phyloP scores from a whole-genome alignment of 208 protist species.

The Porcisia deanei region DNA sequence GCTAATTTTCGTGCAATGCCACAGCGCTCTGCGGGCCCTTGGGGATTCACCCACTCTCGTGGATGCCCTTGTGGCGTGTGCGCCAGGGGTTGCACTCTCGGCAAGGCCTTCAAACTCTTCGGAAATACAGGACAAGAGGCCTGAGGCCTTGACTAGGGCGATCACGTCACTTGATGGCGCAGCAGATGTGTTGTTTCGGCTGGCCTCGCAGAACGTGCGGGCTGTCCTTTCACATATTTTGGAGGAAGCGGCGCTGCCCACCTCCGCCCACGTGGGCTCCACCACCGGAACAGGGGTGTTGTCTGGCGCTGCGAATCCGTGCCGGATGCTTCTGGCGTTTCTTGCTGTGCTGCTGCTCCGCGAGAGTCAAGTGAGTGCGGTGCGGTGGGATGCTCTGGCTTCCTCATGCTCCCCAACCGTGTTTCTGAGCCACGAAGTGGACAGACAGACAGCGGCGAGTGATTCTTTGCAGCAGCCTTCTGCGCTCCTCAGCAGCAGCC shows the following conservation, averaged over 20 bases:
- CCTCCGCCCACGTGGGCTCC: background rate
- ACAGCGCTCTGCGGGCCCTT: conserved; percentile 23
- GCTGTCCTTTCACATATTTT: background rate
- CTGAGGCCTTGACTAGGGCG: background rate
- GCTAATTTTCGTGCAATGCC: conserved; percentile 11
- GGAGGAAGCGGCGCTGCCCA: background rate
- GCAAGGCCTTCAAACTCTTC: background rate
- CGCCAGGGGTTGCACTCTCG: conserved; percentile 12
- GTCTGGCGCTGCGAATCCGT: background rate
- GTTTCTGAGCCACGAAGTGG: background rate
- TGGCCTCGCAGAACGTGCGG: conserved; percentile 1
- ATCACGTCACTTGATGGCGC: background rate
- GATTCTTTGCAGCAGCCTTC: background rate
- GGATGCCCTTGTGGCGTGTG: conserved; percentile 19
- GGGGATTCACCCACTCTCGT: conserved; percentile 18
- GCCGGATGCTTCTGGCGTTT: conserved; percentile 19
- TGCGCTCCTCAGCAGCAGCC: background rate
- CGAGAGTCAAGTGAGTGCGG: conserved; percentile 26
- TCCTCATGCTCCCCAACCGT: background rate
- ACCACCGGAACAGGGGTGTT: background rate
- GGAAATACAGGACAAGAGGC: background rate
- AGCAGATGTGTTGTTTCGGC: background rate
- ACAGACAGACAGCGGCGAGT: background rate
- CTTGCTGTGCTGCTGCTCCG: conserved; percentile 26
- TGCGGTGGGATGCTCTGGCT: conserved; percentile 15